These are phyloP conservation scores for Zizania latifolia DNA, from an alignment of 176 grass and related monocot genomes.

Conservation along the genomic window DNA sequence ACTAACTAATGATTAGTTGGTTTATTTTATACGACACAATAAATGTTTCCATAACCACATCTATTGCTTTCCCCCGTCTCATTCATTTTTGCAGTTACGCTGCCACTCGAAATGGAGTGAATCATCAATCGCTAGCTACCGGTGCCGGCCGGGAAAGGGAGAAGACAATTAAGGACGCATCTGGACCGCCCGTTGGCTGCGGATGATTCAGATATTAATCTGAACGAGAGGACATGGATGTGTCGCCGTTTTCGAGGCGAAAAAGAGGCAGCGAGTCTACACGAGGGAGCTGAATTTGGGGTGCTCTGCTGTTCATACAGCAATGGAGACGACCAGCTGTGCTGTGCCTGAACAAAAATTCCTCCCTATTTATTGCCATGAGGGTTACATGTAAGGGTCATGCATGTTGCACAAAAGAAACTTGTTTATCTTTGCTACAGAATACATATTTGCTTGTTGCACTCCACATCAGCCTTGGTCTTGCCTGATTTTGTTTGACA, in stretches of 20 bases:
- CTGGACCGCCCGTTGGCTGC: neutral
- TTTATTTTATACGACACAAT: neutral
- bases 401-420: no score
- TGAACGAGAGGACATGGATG: slow-evolving; percentile 15
- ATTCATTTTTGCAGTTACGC: neutral
- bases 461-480: no score
- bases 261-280: neutral
- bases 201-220: neutral
- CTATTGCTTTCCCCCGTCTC: neutral
- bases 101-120: slow-evolving; percentile 3
- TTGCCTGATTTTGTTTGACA: no score
- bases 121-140: slow-evolving; percentile 2
- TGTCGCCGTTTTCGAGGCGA: neutral
- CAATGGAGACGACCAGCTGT: neutral
- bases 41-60: neutral
- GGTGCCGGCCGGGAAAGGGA: slow-evolving; percentile 35
- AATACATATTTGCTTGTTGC: no score
- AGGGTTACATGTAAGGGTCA: neutral
- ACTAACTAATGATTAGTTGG: no score
- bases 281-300: neutral
- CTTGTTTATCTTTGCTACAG: no score
- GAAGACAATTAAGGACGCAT: neutral
- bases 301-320: slow-evolving; percentile 12
- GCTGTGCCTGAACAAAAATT: neutral
- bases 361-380: neutral